Evolutionary conservation across 106 monocot genomes (phyloP).

Genomic region (Hemerocallis citrina): DNA sequence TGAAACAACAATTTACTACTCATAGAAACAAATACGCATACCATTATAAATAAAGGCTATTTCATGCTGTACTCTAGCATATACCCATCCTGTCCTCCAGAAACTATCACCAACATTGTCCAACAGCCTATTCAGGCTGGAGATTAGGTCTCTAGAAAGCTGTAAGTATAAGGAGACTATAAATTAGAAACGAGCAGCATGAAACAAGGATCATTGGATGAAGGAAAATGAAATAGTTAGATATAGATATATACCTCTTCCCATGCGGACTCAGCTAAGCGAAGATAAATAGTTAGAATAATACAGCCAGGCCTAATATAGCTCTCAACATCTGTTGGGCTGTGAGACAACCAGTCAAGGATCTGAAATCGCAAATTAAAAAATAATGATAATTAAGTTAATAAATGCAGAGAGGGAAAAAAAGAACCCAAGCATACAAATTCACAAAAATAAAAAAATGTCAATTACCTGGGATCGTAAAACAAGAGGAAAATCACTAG

Average conservation of each 20-base stretch:
- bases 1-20: background rate
- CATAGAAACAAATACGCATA: conserved; percentile 11
- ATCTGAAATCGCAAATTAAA: conserved; percentile 49
- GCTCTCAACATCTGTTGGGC: conserved; percentile 84
- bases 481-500: conserved; percentile 62
- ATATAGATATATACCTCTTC: conserved; percentile 30
- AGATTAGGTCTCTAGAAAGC: conserved; percentile 47
- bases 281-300: conserved; percentile 78
- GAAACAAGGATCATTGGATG: background rate
- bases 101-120: conserved; percentile 34
- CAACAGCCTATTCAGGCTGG: conserved; percentile 54
- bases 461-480: conserved; percentile 47
- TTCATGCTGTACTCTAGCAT: conserved; percentile 45
- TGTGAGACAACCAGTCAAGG: conserved; percentile 69
- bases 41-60: conserved; percentile 68
- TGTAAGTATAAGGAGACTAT: conserved; percentile 15
- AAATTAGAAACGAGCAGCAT: background rate
- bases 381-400: conserved; percentile 4
- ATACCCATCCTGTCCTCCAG: conserved; percentile 80
- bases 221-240: background rate
- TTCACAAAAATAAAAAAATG: background rate
- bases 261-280: conserved; percentile 56
- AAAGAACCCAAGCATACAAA: background rate
- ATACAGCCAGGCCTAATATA: conserved; percentile 90
- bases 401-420: background rate